Evolutionary conservation across 2,329 filamentous ascomycete species (phyloP).

Genomic region (Cladosporium cucumerinum): DNA sequence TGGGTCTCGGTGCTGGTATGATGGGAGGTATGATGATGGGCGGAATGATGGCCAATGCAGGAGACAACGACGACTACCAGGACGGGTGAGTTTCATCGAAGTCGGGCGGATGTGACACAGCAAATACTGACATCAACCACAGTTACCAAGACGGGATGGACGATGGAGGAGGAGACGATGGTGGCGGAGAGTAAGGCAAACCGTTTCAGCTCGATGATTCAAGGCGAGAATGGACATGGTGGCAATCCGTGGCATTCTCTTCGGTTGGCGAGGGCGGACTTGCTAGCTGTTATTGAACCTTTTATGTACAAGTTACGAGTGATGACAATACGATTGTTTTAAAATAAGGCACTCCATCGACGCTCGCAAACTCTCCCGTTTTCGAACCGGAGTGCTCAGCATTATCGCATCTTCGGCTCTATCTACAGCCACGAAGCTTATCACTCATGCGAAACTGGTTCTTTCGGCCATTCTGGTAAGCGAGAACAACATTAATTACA

Average conservation of each 20-base stretch:
- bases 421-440: not conserved
- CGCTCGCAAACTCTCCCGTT: not conserved
- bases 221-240: not conserved
- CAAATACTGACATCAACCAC: not conserved
- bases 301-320: not conserved
- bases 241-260: not conserved
- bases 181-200: conserved; percentile 19
- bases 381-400: too few species aligned
- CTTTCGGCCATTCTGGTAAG: not conserved
- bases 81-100: conserved; percentile 33
- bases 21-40: conserved; percentile 72
- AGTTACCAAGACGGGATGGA: conserved; percentile 36
- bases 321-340: not conserved
- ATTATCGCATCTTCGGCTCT: too few species aligned
- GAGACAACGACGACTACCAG: conserved; percentile 53
- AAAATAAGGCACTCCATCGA: not conserved
- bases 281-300: not conserved
- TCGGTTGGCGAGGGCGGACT: not conserved
- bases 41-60: conserved; percentile 61
- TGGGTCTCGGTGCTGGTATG: conserved; percentile 78
- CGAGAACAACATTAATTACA: not conserved
- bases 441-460: not conserved
- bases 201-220: not conserved
- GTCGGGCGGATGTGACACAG: not conserved
- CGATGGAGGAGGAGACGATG: conserved; percentile 17